phyloP scores from a whole-genome alignment of 768 basidiomycete species.

The Gymnopilus dilepis region DNA sequence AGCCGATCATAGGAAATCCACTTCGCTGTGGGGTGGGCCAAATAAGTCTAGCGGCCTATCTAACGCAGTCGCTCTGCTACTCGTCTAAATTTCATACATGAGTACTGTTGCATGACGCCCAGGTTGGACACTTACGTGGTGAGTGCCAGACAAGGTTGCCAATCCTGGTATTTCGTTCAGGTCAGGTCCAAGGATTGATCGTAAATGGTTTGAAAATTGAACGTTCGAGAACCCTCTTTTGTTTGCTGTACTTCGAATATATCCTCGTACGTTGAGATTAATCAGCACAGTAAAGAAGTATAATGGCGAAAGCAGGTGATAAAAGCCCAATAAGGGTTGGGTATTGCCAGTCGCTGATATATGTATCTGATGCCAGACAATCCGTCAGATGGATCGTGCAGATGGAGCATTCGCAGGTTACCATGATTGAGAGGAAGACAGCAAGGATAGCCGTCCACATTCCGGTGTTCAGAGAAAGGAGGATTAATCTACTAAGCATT shows the following conservation, averaged over 20 bases:
- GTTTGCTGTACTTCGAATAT: slow-evolving; percentile 2
- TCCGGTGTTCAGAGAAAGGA: slow-evolving; percentile 10
- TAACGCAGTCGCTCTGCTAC: not conserved
- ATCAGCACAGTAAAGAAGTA: slow-evolving; percentile 5
- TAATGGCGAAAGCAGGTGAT: slow-evolving; percentile 1
- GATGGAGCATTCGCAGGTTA: not conserved
- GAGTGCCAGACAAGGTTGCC: not conserved
- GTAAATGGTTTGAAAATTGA: not conserved
- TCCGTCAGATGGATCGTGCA: not conserved
- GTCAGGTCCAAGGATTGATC: not conserved
- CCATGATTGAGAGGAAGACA: slow-evolving; percentile 1
- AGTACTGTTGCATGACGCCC: no score
- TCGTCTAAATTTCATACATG: not conserved
- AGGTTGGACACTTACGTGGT: not conserved
- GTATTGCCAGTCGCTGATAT: not conserved
- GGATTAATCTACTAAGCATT: slow-evolving; percentile 5
- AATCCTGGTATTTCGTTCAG: not conserved
- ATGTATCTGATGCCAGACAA: not conserved
- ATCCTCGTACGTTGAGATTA: slow-evolving; percentile 9
- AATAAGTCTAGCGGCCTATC: not conserved
- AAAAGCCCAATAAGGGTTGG: slow-evolving; percentile 8
- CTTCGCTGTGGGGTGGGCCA: slow-evolving; percentile 2
- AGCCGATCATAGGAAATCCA: not conserved
- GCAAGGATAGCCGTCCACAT: slow-evolving; percentile 13
- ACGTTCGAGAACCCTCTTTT: slow-evolving; percentile 10